These are phyloP conservation scores for Alternaria incomplexa DNA, from an alignment of 2,329 filamentous ascomycete genomes.

Conservation along the genomic window DNA sequence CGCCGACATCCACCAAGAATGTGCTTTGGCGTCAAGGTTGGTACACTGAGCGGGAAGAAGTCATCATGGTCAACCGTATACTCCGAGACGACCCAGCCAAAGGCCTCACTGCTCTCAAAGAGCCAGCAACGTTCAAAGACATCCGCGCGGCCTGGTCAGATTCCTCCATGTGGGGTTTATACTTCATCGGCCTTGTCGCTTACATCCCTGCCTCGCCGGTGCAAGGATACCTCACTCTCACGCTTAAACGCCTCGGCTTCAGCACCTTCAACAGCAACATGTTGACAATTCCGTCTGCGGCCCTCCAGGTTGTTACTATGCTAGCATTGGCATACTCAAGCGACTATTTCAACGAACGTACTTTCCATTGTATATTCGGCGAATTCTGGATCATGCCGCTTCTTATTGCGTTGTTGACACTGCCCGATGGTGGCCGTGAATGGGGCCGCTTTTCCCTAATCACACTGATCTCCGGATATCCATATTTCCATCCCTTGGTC, in stretches of 20 bases:
- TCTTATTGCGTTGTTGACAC: slow-evolving; percentile 45
- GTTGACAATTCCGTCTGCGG: slow-evolving; percentile 51
- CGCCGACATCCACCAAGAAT: slow-evolving; percentile 58
- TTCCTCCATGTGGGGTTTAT: slow-evolving; percentile 63
- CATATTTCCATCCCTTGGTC: slow-evolving; percentile 62
- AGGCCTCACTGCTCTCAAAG: slow-evolving; percentile 63
- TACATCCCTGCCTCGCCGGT: slow-evolving; percentile 47
- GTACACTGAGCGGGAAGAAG: slow-evolving; percentile 70
- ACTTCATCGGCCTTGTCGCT: slow-evolving; percentile 54
- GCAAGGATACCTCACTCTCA: slow-evolving; percentile 49
- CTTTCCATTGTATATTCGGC: slow-evolving; percentile 55
- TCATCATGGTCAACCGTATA: slow-evolving; percentile 71
- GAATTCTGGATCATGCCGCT: slow-evolving; percentile 53
- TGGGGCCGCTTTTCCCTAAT: slow-evolving; percentile 50
- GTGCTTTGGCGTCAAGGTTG: slow-evolving; percentile 60
- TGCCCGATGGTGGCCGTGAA: slow-evolving; percentile 43
- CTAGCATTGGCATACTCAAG: slow-evolving; percentile 51
- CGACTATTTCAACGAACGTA: slow-evolving; percentile 59
- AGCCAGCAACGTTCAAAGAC: slow-evolving; percentile 56
- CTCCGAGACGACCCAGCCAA: slow-evolving; percentile 63
- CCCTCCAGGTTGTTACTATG: slow-evolving; percentile 59
- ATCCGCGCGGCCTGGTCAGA: slow-evolving; percentile 60
- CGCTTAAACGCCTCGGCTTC: slow-evolving; percentile 49
- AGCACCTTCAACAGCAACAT: slow-evolving; percentile 52
- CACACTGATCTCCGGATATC: slow-evolving; percentile 48